These are phyloP conservation scores for Rubroboletus satanas DNA, from an alignment of 768 basidiomycete genomes.

Conservation along the genomic window DNA sequence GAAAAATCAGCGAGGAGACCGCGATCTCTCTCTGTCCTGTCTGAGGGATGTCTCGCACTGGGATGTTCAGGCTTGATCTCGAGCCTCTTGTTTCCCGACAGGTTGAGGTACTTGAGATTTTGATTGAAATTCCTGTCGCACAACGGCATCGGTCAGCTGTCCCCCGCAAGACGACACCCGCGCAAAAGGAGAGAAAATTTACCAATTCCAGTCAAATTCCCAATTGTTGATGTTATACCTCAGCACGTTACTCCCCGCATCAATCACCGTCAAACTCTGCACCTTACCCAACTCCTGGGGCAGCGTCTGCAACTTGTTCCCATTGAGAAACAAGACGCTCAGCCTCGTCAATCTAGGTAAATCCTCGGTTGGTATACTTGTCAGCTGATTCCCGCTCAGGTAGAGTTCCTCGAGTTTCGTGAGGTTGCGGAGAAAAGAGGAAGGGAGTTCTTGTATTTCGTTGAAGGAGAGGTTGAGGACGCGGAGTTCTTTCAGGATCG, in stretches of 20 bases:
- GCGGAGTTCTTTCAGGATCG: constrained; percentile 69
- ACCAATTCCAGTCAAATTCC: constrained; percentile 99
- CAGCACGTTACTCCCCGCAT: constrained; percentile 89
- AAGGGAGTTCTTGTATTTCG: constrained; percentile 84
- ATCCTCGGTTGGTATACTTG: constrained; percentile 86
- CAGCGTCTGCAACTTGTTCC: constrained; percentile 87
- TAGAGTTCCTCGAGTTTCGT: constrained; percentile 79
- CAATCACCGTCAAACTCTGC: constrained; percentile 71
- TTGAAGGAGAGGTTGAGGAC: constrained; percentile 95
- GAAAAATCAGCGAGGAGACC: constrained; percentile 77
- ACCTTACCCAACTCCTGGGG: constrained; percentile 89
- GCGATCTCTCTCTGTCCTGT: constrained; percentile 22
- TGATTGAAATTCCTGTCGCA: constrained; percentile 88
- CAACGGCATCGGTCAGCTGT: not conserved
- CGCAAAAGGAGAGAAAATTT: constrained; percentile 16
- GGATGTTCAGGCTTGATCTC: constrained; percentile 80
- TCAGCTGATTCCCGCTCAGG: constrained; percentile 92
- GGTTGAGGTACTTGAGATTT: constrained; percentile 87
- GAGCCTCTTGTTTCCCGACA: constrained; percentile 94
- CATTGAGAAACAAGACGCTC: constrained; percentile 81
- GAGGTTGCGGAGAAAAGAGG: constrained; percentile 69
- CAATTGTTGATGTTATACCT: constrained; percentile 98
- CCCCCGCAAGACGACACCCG: not conserved
- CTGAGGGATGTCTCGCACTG: constrained; percentile 28
- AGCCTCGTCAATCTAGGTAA: constrained; percentile 66